phyloP scores from a whole-genome alignment of 2,329 filamentous ascomycete species.

The Colletotrichum higginsianum region DNA sequence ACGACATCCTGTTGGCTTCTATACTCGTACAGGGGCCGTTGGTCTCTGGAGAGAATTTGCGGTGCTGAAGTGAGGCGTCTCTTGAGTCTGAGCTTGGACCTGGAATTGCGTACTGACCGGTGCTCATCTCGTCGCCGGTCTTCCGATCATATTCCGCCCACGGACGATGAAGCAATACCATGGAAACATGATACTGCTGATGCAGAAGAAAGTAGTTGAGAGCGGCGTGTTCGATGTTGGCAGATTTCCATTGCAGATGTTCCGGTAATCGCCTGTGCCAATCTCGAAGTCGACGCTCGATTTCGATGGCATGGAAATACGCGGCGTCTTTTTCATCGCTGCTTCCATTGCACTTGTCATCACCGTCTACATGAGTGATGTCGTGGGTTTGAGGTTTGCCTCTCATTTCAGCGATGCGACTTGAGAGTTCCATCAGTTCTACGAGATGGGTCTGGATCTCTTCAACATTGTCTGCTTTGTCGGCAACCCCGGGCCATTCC shows the following conservation, averaged over 20 bases:
- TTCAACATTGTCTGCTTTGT: conserved; percentile 43
- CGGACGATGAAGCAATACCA: conserved; percentile 68
- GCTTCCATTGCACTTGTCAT: conserved; percentile 49
- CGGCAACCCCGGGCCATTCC: conserved; percentile 51
- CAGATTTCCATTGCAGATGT: conserved; percentile 63
- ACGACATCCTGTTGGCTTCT: conserved; percentile 59
- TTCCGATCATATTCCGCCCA: conserved; percentile 66
- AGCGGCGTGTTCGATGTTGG: conserved; percentile 64
- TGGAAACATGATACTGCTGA: conserved; percentile 68
- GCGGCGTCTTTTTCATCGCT: conserved; percentile 59
- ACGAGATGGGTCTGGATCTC: conserved; percentile 67
- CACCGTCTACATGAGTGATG: conserved; percentile 47
- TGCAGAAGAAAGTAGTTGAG: conserved; percentile 69
- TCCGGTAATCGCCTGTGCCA: conserved; percentile 69
- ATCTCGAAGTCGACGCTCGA: conserved; percentile 68
- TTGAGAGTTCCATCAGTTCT: conserved; percentile 70
- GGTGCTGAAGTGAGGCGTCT: conserved; percentile 31
- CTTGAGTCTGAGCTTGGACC: conserved; percentile 44
- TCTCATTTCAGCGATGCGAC: conserved; percentile 64
- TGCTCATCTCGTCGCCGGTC: conserved; percentile 49
- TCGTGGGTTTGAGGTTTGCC: conserved; percentile 54
- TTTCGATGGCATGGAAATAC: conserved; percentile 64
- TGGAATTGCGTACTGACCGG: conserved; percentile 52
- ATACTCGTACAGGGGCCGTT: conserved; percentile 54
- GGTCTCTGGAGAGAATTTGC: conserved; percentile 47